A percentile compares a stretch with the other conserved stretches of the same genome.
Evolutionary conservation across 371 early-diverging fungal genomes (phyloP).

Genomic region (Apophysomyces variabilis): DNA sequence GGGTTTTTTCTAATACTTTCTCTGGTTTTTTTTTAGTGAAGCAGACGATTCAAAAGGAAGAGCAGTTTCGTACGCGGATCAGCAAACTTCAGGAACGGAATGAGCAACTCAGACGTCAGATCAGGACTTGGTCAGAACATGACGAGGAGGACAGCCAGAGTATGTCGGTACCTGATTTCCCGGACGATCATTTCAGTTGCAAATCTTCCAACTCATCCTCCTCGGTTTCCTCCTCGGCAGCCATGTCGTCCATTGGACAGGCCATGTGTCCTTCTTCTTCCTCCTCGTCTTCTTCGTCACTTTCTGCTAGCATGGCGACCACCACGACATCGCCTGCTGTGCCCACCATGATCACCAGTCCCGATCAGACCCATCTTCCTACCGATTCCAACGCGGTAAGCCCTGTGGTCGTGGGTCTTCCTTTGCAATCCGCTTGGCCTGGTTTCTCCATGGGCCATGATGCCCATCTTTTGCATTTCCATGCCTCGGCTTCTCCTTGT

Average conservation of each 20-base stretch:
- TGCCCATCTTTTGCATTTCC: neutral
- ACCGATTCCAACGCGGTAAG: neutral
- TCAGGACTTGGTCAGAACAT: neutral
- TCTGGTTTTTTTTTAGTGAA: constrained; percentile 25
- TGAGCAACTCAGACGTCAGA: constrained; percentile 20
- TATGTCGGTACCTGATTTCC: constrained; percentile 1
- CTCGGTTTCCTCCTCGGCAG: constrained; percentile 1
- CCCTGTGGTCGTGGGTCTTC: neutral
- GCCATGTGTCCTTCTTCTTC: no score
- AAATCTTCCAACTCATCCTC: neutral
- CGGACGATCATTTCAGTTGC: constrained; percentile 8
- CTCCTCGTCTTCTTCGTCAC: no score
- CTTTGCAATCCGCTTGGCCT: neutral
- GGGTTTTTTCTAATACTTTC: neutral
- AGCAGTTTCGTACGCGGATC: constrained; percentile 25
- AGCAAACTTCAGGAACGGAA: constrained; percentile 25
- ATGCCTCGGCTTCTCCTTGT: neutral
- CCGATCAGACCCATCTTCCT: neutral
- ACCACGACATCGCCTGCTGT: no score
- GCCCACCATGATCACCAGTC: no score
- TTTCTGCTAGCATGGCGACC: no score
- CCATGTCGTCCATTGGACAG: neutral
- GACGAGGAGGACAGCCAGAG: neutral
- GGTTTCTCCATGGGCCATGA: neutral
- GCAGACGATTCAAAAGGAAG: constrained; percentile 41